Percentiles rank a stretch among this genome's conserved stretches.
These are phyloP conservation scores for Musa beccarii DNA, from an alignment of 176 grass and related monocot genomes.

Conservation along the genomic window DNA sequence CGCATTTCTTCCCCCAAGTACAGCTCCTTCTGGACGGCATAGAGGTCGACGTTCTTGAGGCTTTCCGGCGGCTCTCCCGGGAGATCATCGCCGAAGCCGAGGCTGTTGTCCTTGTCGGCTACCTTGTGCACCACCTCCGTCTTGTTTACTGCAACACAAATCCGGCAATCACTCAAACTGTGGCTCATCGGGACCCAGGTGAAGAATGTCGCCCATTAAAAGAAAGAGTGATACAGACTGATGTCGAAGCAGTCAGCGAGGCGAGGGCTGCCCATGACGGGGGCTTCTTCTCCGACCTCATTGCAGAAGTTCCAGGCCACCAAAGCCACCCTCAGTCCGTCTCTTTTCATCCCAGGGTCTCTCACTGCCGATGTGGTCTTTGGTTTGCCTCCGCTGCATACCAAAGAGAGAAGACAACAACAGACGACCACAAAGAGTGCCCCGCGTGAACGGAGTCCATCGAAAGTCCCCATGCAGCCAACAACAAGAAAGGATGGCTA, in stretches of 20 bases:
- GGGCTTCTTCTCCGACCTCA: constrained; percentile 75
- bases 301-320: constrained; percentile 97
- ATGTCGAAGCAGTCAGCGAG: constrained; percentile 86
- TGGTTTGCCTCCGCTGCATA: too few species aligned
- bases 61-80: background rate
- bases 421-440: background rate
- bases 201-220: background rate
- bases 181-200: background rate
- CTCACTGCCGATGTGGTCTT: constrained; percentile 42
- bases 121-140: constrained; percentile 49
- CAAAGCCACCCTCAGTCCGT: constrained; percentile 68
- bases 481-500: too few species aligned
- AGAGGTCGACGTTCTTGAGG: constrained; percentile 40
- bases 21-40: constrained; percentile 67
- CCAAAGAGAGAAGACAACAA: too few species aligned
- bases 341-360: constrained; percentile 72
- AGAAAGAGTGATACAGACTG: constrained; percentile 16
- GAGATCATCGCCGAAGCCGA: constrained; percentile 41
- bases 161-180: background rate
- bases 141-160: constrained; percentile 21
- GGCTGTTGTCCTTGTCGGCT: constrained; percentile 49
- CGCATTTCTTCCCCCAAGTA: constrained; percentile 62
- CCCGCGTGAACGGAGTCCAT: background rate
- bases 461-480: background rate
- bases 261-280: constrained; percentile 79